Conservation (phyloP, 2,329 filamentous ascomycete species). For the Cordyceps cateniannulata region DNA sequence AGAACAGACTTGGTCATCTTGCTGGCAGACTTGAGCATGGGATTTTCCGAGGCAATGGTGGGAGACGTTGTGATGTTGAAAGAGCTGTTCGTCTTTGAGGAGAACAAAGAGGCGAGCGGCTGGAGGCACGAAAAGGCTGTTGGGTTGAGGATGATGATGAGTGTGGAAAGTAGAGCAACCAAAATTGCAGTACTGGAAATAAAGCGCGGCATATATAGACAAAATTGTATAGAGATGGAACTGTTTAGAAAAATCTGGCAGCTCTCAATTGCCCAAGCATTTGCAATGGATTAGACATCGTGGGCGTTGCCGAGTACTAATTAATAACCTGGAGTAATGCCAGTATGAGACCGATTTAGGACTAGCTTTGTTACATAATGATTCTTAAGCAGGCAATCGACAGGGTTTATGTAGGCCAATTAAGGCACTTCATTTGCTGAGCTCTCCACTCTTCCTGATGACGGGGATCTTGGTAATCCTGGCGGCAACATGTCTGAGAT, state of each 20-base stretch:
- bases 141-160: slow-evolving; percentile 24
- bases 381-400: slow-evolving; percentile 8
- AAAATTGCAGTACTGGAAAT: slow-evolving; percentile 28
- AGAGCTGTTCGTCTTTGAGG: slow-evolving; percentile 8
- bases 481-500: too few relatives aligned
- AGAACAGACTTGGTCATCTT: slow-evolving; percentile 56
- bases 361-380: slow-evolving; percentile 12
- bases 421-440: not conserved
- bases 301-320: not conserved
- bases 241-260: slow-evolving; percentile 14
- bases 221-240: not conserved
- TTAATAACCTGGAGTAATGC: not conserved
- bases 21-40: slow-evolving; percentile 32
- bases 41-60: slow-evolving; percentile 1
- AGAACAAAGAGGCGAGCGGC: slow-evolving; percentile 16
- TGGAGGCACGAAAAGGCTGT: slow-evolving; percentile 20
- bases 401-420: not conserved
- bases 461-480: slow-evolving; percentile 5
- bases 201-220: slow-evolving; percentile 35
- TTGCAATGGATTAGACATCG: slow-evolving; percentile 14
- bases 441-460: not conserved
- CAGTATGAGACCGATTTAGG: not conserved
- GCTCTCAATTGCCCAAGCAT: slow-evolving; percentile 15
- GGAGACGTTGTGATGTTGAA: slow-evolving; percentile 8
- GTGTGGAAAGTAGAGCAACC: slow-evolving; percentile 32